Base-by-base conservation (phyloP, 140 eudicot species). In the Anethum foeniculum region DNA sequence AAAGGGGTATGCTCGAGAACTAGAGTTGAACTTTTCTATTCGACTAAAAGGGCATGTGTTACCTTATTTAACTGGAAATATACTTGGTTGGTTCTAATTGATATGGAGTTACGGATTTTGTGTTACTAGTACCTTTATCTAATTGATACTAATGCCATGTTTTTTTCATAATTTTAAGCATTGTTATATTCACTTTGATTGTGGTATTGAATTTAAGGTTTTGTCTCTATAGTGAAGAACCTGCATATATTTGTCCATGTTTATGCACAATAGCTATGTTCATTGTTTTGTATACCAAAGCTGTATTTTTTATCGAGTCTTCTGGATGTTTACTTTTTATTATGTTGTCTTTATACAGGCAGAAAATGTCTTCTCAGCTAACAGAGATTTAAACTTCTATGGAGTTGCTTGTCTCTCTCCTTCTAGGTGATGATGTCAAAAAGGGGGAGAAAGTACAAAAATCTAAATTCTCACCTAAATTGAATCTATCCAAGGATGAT, bases 241-340 rank as follows among this genome's bases (percentile, higher is more conserved):
- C 68, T 91, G 89, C 89, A 93, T 23, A 72, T 97, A 56, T 89
- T 90, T 87, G 92, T 89, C 67, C 98, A n/a, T n/a, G n/a, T n/a
- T n/a, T n/a, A n/a, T n/a, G n/a, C n/a, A n/a, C n/a, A n/a, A n/a
- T n/a, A n/a, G n/a, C n/a, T n/a, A n/a, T n/a, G n/a, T n/a, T n/a
- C n/a, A n/a, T n/a, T n/a, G n/a, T n/a, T n/a, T n/a, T n/a, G n/a
- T n/a, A n/a, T n/a, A n/a, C n/a, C n/a, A n/a, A n/a, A n/a, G n/a
- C n/a, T n/a, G n/a, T n/a, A n/a, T n/a, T n/a, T n/a, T n/a, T n/a
- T n/a, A n/a, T n/a, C n/a, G n/a, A n/a, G n/a, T n/a, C n/a, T n/a
- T n/a, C n/a, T n/a, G n/a, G n/a, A n/a, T n/a, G n/a, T n/a, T n/a
- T n/a, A n/a, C n/a, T n/a, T n/a, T n/a, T n/a, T n/a, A n/a, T n/a